Conservation (phyloP, 192 early-diverging fungal species). For the Diversispora epigaea region DNA sequence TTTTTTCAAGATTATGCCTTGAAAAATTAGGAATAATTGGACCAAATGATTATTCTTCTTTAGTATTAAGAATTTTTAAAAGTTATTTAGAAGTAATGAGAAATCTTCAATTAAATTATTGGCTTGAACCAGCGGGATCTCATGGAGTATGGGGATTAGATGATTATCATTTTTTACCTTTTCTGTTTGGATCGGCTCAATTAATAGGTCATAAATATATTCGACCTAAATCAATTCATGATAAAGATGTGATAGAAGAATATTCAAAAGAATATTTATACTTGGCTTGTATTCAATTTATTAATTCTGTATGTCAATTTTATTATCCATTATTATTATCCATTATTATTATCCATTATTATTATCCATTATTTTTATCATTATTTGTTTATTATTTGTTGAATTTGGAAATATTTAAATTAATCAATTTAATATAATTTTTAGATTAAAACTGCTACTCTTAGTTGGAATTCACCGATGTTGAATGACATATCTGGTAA, state of each 20-base stretch:
- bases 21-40: conserved; percentile 69
- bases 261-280: conserved; percentile 95
- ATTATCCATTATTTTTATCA: not conserved
- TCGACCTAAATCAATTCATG: conserved; percentile 92
- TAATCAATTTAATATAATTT: not conserved
- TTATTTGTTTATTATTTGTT: no score
- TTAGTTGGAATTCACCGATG: conserved; percentile 93
- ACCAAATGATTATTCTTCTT: conserved; percentile 67
- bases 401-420: no score
- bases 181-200: conserved; percentile 88
- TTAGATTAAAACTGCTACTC: conserved; percentile 65
- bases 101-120: conserved; percentile 85
- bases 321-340: not conserved
- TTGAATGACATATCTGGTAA: conserved; percentile 88
- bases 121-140: conserved; percentile 95
- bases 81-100: conserved; percentile 89
- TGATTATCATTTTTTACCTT: conserved; percentile 97
- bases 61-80: conserved; percentile 78
- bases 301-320: conserved; percentile 68
- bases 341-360: not conserved
- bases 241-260: conserved; percentile 83
- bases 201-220: conserved; percentile 86
- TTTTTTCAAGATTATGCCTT: conserved; percentile 63
- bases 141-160: conserved; percentile 99
- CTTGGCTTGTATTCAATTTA: conserved; percentile 89